phyloP scores from a whole-genome alignment of 2,329 filamentous ascomycete genomes.

The Ceratocystis papillata region DNA sequence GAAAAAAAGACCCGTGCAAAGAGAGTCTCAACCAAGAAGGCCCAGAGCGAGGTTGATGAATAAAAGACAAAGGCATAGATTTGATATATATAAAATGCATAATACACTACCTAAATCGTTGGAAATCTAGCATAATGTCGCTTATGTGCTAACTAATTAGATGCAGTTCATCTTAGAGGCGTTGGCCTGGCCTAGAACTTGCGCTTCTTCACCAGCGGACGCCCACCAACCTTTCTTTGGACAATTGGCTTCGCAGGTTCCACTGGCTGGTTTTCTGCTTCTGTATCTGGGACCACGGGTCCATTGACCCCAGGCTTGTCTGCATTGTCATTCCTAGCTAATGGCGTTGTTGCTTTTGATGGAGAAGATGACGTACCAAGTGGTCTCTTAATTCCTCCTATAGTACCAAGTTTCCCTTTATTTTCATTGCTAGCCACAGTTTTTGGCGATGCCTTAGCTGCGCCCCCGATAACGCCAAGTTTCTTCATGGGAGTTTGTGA shows the following conservation, averaged over 20 bases:
- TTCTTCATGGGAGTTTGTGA: background rate
- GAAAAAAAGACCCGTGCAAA: background rate
- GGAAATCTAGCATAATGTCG: background rate
- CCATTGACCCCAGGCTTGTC: too few relatives aligned
- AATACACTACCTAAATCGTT: background rate
- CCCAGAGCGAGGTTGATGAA: background rate
- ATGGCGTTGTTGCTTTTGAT: background rate
- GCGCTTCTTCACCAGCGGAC: slow-evolving; percentile 22
- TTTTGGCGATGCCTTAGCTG: background rate
- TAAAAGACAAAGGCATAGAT: background rate
- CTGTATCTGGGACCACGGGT: background rate
- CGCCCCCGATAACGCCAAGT: background rate
- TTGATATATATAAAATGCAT: background rate
- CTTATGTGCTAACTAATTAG: background rate
- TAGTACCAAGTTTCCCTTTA: background rate
- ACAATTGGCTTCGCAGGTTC: slow-evolving; percentile 1
- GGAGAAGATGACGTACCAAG: background rate
- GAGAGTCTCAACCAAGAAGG: background rate
- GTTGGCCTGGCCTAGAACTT: slow-evolving; percentile 15
- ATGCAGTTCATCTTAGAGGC: background rate
- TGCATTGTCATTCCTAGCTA: background rate
- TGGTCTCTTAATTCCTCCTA: background rate
- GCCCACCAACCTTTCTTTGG: slow-evolving; percentile 15
- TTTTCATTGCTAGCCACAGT: background rate
- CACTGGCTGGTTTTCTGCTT: background rate